phyloP scores from a whole-genome alignment of 805 yeast genomes.

The Blastobotrys peoriensis region DNA sequence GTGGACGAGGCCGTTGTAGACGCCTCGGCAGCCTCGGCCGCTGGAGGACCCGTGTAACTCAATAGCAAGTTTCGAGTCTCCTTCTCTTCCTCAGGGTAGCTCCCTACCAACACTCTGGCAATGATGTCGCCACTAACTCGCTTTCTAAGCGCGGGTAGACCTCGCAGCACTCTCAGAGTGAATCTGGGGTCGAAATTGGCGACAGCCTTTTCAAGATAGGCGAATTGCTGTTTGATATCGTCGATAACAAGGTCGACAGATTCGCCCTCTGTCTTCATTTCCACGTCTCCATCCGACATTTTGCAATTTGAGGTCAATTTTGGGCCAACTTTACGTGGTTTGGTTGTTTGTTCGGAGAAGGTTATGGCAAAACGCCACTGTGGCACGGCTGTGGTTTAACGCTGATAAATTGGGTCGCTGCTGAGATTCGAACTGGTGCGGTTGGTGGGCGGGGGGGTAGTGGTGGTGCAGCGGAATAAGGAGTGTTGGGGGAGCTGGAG shows the following conservation, averaged over 20 bases:
- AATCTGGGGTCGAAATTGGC: conserved; percentile 77
- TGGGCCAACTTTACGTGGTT: too few relatives aligned
- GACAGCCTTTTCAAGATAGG: conserved; percentile 55
- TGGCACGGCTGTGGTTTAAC: neutral
- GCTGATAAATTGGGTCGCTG: too few relatives aligned
- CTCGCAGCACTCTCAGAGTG: conserved; percentile 79
- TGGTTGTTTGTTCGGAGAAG: too few relatives aligned
- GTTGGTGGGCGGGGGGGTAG: too few relatives aligned
- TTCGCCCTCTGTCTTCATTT: neutral
- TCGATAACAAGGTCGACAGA: conserved; percentile 9
- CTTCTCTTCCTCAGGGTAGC: conserved; percentile 49
- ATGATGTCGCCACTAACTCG: conserved; percentile 51
- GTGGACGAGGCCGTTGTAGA: conserved; percentile 6
- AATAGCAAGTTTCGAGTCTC: conserved; percentile 34
- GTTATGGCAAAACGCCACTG: conserved; percentile 3
- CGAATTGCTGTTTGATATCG: conserved; percentile 37
- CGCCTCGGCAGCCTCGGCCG: conserved; percentile 19
- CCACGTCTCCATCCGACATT: neutral
- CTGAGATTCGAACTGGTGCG: too few relatives aligned
- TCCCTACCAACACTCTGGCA: conserved; percentile 44
- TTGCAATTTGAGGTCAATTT: too few relatives aligned
- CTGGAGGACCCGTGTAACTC: conserved; percentile 24
- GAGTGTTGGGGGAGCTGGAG: too few relatives aligned
- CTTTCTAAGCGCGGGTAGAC: conserved; percentile 68
- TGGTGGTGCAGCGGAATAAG: too few relatives aligned